Conservation (phyloP, 2,329 filamentous ascomycete species). For the Aspergillus sp. region DNA sequence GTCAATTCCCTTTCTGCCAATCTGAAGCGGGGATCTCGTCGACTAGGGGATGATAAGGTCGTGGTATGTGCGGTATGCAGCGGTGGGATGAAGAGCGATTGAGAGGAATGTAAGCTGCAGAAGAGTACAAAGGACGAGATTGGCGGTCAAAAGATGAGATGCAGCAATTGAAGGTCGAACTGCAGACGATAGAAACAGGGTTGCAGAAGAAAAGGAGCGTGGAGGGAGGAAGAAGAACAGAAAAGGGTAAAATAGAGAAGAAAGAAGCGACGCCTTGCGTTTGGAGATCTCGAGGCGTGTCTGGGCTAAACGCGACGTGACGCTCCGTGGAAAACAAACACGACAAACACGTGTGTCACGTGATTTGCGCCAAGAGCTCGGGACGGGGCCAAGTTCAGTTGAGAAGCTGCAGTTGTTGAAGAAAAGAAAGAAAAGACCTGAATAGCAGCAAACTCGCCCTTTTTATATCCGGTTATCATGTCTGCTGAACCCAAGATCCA, state of each 20-base stretch:
- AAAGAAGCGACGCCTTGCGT: slow-evolving; percentile 27
- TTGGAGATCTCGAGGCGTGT: slow-evolving; percentile 27
- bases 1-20: slow-evolving; percentile 7
- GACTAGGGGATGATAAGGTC: slow-evolving; percentile 24
- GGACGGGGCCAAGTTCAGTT: slow-evolving; percentile 8
- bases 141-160: slow-evolving; percentile 10
- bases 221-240: slow-evolving; percentile 5
- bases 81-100: not conserved
- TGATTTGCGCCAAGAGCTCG: slow-evolving; percentile 3
- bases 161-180: not conserved
- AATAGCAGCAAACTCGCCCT: slow-evolving; percentile 10
- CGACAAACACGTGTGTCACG: slow-evolving; percentile 22
- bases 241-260: slow-evolving; percentile 6
- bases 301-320: slow-evolving; percentile 31
- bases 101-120: not conserved
- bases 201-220: slow-evolving; percentile 6
- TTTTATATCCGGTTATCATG: slow-evolving; percentile 43
- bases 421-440: not conserved
- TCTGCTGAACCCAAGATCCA: slow-evolving; percentile 63
- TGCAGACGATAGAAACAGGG: not conserved
- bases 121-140: slow-evolving; percentile 5
- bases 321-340: slow-evolving; percentile 18
- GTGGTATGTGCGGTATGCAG: slow-evolving; percentile 11
- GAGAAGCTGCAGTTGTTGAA: not conserved
- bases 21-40: slow-evolving; percentile 17